phyloP scores from a whole-genome alignment of 345 rosid genomes.

The Arabidopsis thaliana region TAIR10.1 NC_003071.7:15936501-15937000 shows the following conservation, averaged over 20 bases:
- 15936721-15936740: constrained; percentile 63
- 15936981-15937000: constrained; percentile 94
- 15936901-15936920: constrained; percentile 72
- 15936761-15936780: constrained; percentile 67
- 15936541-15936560: constrained; percentile 83
- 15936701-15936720: constrained; percentile 68
- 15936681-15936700: constrained; percentile 60
- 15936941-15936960: constrained; percentile 87
- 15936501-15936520: constrained; percentile 73
- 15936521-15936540: constrained; percentile 79
- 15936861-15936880: constrained; percentile 79
- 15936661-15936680: constrained; percentile 94
- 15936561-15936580: constrained; percentile 75
- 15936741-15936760: constrained; percentile 68
- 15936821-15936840: constrained; percentile 88
- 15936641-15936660: constrained; percentile 73
- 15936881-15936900: constrained; percentile 66
- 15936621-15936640: constrained; percentile 78
- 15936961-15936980: constrained; percentile 95
- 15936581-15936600: constrained; percentile 79
- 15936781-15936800: constrained; percentile 90
- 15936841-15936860: constrained; percentile 90
- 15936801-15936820: constrained; percentile 75
- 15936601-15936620: constrained; percentile 87
- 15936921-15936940: constrained; percentile 96